Evolutionary conservation across 495 filamentous ascomycete genomes (phyloP).

Genomic region (Neurospora sp.): DNA sequence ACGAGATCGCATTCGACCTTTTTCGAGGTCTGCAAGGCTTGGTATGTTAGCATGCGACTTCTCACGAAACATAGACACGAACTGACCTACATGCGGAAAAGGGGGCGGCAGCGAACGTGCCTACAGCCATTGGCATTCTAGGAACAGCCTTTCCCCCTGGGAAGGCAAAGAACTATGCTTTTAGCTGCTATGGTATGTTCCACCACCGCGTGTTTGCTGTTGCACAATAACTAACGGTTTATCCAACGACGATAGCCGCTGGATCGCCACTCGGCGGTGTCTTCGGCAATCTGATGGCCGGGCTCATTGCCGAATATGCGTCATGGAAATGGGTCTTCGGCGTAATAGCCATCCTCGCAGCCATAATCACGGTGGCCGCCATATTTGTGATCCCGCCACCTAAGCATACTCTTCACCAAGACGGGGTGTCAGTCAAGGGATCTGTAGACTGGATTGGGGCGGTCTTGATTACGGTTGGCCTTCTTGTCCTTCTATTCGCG

Average conservation of each 20-base stretch:
- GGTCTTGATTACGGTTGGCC: slow-evolving; percentile 49
- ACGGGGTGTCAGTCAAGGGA: slow-evolving; percentile 15
- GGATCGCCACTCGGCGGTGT: slow-evolving; percentile 50
- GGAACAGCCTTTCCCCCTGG: slow-evolving; percentile 50
- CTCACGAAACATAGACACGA: not conserved
- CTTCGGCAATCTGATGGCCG: slow-evolving; percentile 44
- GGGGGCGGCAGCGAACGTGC: slow-evolving; percentile 56
- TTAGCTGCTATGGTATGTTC: slow-evolving; percentile 35
- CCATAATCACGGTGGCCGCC: slow-evolving; percentile 47
- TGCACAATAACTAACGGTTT: not conserved
- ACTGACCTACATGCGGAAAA: slow-evolving; percentile 18
- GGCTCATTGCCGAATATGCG: slow-evolving; percentile 43
- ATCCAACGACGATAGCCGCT: slow-evolving; percentile 22
- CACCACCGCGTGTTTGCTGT: not conserved
- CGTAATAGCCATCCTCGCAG: slow-evolving; percentile 52
- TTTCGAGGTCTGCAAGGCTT: slow-evolving; percentile 63
- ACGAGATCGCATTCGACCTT: slow-evolving; percentile 60
- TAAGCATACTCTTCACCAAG: slow-evolving; percentile 19
- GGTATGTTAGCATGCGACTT: slow-evolving; percentile 32
- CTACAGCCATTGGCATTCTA: slow-evolving; percentile 54
- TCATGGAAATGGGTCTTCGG: slow-evolving; percentile 59
- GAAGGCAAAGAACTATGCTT: slow-evolving; percentile 55
- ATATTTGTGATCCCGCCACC: slow-evolving; percentile 57
- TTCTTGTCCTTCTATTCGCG: slow-evolving; percentile 52
- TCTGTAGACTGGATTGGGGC: slow-evolving; percentile 59